Conservation (phyloP, 2,329 filamentous ascomycete genomes). For the Hortaea werneckii region DNA sequence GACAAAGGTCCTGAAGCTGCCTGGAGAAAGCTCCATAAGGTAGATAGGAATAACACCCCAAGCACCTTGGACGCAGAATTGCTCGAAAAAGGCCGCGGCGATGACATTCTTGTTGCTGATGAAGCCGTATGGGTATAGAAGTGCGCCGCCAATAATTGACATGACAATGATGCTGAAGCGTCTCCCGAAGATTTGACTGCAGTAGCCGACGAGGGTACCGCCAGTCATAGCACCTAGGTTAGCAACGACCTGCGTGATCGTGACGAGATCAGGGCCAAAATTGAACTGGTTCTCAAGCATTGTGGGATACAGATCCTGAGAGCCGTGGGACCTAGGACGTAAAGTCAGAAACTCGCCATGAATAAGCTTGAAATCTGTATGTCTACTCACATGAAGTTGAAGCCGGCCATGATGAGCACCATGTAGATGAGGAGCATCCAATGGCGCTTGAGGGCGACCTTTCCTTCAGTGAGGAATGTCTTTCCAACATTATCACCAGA, state of each 20-base stretch:
- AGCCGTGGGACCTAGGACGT: slow-evolving; percentile 62
- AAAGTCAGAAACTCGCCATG: too few species aligned
- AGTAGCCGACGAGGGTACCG: slow-evolving; percentile 37
- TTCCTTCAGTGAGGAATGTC: slow-evolving; percentile 66
- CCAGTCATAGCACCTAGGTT: slow-evolving; percentile 41
- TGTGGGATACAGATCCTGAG: slow-evolving; percentile 54
- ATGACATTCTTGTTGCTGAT: slow-evolving; percentile 53
- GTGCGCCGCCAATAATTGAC: slow-evolving; percentile 56
- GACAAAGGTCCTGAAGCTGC: slow-evolving; percentile 62
- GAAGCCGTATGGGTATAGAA: slow-evolving; percentile 78
- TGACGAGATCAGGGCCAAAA: slow-evolving; percentile 40
- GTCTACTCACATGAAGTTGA: slow-evolving; percentile 53
- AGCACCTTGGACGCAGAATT: slow-evolving; percentile 33
- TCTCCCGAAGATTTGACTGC: slow-evolving; percentile 36
- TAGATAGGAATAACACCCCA: slow-evolving; percentile 46
- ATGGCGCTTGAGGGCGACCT: slow-evolving; percentile 66
- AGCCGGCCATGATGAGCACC: slow-evolving; percentile 78
- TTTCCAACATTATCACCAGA: slow-evolving; percentile 50
- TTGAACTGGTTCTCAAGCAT: slow-evolving; percentile 49
- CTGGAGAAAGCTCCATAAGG: slow-evolving; percentile 65
- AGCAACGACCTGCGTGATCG: slow-evolving; percentile 40
- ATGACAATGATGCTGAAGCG: slow-evolving; percentile 39
- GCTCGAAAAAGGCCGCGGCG: slow-evolving; percentile 71
- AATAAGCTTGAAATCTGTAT: too few species aligned
- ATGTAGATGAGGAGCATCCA: slow-evolving; percentile 75